These are phyloP conservation scores for Petunia hybrid DNA, from an alignment of 305 asterid species.

Conservation along the genomic window DNA sequence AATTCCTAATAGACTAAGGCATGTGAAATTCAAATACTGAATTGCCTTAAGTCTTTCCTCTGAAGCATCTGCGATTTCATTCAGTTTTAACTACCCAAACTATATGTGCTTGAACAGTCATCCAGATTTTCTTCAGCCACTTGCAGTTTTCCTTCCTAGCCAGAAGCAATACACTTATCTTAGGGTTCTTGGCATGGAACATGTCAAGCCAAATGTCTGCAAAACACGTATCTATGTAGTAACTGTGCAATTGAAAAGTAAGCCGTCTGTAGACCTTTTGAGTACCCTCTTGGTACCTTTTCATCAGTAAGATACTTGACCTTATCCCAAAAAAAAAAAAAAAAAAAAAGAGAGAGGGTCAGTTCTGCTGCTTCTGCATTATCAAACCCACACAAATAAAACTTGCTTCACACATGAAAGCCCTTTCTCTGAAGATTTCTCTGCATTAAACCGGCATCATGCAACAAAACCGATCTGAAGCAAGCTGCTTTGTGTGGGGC, in stretches of 20 bases:
- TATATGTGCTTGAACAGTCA: slow-evolving; percentile 4
- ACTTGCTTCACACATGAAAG: not conserved
- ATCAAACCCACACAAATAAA: not conserved
- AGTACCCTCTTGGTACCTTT: no score
- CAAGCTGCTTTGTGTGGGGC: slow-evolving; percentile 15
- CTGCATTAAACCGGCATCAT: not conserved
- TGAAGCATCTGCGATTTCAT: not conserved
- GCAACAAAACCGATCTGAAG: slow-evolving; percentile 19
- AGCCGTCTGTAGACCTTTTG: not conserved
- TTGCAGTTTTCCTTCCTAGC: not conserved
- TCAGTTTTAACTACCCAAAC: not conserved
- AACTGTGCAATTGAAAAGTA: not conserved
- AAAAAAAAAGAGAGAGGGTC: no score
- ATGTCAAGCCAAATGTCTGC: not conserved
- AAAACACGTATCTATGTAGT: slow-evolving; percentile 7
- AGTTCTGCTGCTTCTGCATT: not conserved
- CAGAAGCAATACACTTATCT: not conserved
- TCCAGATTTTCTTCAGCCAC: not conserved
- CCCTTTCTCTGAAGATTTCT: not conserved
- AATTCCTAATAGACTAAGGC: not conserved
- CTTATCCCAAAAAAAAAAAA: no score
- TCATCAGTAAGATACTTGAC: no score
- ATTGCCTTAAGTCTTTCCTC: not conserved
- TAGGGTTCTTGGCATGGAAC: not conserved
- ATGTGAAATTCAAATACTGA: slow-evolving; percentile 4